Base-by-base conservation (phyloP, 805 yeast genomes). In the Yarrowia alimentaria region DNA sequence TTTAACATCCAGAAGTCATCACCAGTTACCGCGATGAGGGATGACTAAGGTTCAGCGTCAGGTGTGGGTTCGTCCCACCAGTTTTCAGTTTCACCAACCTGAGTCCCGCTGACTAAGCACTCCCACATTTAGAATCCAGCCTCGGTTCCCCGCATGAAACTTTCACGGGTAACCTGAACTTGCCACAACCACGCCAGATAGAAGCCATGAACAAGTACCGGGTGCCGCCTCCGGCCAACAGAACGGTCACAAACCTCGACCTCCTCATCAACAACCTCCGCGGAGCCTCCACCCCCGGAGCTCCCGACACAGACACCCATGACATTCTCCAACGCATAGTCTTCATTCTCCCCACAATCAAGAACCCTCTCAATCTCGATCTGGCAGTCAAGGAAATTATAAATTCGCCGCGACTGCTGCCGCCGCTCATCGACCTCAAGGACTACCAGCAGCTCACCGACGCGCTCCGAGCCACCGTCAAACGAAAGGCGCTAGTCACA, bases 321-420 rank as follows among this genome's bases (percentile, higher is more conserved):
- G 50, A 43, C 12, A 43, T 43, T 12, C 37, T 43, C 4, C 37
- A 30, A 4, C 50, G 50, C n/a, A 30, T 43, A 37, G 50, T 43
- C 17, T 43, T 30, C 34, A 43, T 43, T 17, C 37, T 31, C 10
- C 50, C 64, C 8, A 55, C 58, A 11, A 20, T 61, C 28, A 57
- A 56, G 43, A 61, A 61, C 29, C 57, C 57, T 28, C 53, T 43
- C 25, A 61, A 61, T 48, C 42, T 61, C 11, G 43, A 56, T 14
- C 50, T 61, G 22, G 29, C 61, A 13, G 29, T 56, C 11, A 34
- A 33, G 8, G 60, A 55, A 25, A 25, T 61, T n/a, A 38, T 61
- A 7, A 22, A 25, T 28, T 58, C 63, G 40, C 54, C 52, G 16
- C 26, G 45, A 6, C 30, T 59, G 8, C 42, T 59, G 11, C 32